Evolutionary conservation across 306 rosid genomes (phyloP), one percentile per base, ranked within the genome.

Genomic region (Begonia masoniana): DNA sequence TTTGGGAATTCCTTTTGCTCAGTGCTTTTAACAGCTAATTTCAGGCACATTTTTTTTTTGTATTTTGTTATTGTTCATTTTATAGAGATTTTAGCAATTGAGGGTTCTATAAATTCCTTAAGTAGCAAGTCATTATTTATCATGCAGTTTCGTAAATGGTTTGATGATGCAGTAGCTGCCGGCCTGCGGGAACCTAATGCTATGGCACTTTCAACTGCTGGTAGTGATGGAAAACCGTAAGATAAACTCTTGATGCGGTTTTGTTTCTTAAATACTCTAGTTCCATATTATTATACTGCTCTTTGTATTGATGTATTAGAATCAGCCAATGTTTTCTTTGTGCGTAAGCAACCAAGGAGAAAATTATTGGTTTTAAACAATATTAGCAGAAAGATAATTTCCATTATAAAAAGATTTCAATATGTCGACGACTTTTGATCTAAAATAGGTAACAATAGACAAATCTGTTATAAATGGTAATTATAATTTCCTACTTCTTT

Each of bases 171-270:
- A 6, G 24, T 86, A 66, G 74, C 81, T 71, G 86, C 88, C 60
- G 80, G 82, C 51, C 76, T 86, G 76, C 78, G 60, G 78, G 99
- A 91, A 74, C 96, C 96, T 69, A 91, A 91, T 77, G 99, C 99
- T 14, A 81, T 91, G 99, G 82, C 92, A 41, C 75, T 86, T 76
- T 81, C 99, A 56, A 91, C 99, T 50, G 92, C 71, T 66, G 75
- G 93, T 62, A 81, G 78, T 75, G 71, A 77, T 53, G 93, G 86
- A 70, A 81, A 83, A 68, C 82, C 79, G 96, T 91, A 76, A 78
- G 65, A 45, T 45, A 45, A 46, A 56, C 50, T 68, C 68, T 51
- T 57, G 13, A 47, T 52, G 35, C 49, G 66, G 52, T 61, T 45
- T 31, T 31, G 24, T 31, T 31, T 7, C 39, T 31, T 5, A 7